Evolutionary conservation across 73 alveolate genomes (phyloP).

Genomic region (Paramecium biaurelia): DNA sequence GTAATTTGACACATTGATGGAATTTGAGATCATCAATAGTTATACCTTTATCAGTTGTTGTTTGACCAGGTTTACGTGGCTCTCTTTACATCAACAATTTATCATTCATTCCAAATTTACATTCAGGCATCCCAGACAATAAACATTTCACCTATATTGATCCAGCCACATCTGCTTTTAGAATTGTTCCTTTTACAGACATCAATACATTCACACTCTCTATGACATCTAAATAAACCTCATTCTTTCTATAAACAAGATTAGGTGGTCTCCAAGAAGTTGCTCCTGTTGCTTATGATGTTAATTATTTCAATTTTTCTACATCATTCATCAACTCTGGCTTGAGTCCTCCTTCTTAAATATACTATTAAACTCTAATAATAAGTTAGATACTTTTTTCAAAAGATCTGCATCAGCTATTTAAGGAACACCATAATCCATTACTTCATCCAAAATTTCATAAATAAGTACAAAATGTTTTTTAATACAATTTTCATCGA

Average conservation of each 20-base stretch:
- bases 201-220: conserved; percentile 93
- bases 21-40: conserved; percentile 85
- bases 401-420: conserved; percentile 89
- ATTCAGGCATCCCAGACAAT: conserved; percentile 97
- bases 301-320: conserved; percentile 81
- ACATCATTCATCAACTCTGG: conserved; percentile 71
- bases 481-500: conserved; percentile 80
- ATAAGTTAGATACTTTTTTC: conserved; percentile 41
- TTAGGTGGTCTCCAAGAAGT: conserved; percentile 93
- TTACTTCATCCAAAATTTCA: conserved; percentile 93
- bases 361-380: background rate
- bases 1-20: conserved; percentile 94
- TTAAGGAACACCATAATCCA: conserved; percentile 95
- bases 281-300: conserved; percentile 93
- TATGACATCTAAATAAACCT: conserved; percentile 93
- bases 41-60: conserved; percentile 81
- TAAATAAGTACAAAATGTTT: conserved; percentile 88
- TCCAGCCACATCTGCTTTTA: conserved; percentile 92
- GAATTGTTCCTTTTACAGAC: conserved; percentile 90
- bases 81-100: conserved; percentile 82
- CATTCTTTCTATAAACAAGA: conserved; percentile 88
- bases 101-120: conserved; percentile 98
- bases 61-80: conserved; percentile 68
- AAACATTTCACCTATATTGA: conserved; percentile 82
- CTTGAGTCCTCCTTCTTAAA: conserved; percentile 62